These are phyloP conservation scores for Ottelia alismoides DNA, from an alignment of 106 monocot species.

Conservation along the genomic window DNA sequence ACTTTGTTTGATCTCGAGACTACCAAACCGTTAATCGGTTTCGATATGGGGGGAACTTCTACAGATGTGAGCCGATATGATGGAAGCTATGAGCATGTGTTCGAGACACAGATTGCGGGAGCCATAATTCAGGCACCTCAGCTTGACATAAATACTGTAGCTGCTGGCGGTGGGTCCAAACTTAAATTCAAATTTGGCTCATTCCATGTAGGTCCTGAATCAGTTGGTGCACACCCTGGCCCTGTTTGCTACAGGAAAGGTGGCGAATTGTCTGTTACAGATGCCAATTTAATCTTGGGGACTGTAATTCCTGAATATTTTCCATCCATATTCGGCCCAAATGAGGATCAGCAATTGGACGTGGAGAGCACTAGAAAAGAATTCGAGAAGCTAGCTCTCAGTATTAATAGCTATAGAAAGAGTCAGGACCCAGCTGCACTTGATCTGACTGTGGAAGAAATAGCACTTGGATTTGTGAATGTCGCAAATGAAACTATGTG, in stretches of 20 bases:
- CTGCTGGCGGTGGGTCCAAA: constrained; percentile 96
- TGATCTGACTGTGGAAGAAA: constrained; percentile 80
- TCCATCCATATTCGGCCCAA: constrained; percentile 87
- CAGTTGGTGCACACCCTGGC: constrained; percentile 97
- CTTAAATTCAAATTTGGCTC: constrained; percentile 92
- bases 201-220: constrained; percentile 91
- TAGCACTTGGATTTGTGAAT: constrained; percentile 85
- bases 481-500: constrained; percentile 99
- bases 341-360: constrained; percentile 85
- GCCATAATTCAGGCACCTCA: constrained; percentile 93
- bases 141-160: constrained; percentile 94
- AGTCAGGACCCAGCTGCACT: constrained; percentile 42
- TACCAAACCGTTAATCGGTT: constrained; percentile 75
- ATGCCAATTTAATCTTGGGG: constrained; percentile 87
- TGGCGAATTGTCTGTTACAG: constrained; percentile 85
- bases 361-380: constrained; percentile 51
- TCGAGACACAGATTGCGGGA: constrained; percentile 92
- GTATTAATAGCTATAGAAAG: constrained; percentile 64
- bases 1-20: constrained; percentile 82
- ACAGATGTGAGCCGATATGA: constrained; percentile 89
- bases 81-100: constrained; percentile 84
- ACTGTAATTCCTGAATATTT: constrained; percentile 81
- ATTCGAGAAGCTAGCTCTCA: constrained; percentile 45
- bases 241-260: constrained; percentile 96
- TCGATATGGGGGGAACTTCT: constrained; percentile 99